Conservation (phyloP, 345 rosid species). For the Raphanus raphanistrum region DNA sequence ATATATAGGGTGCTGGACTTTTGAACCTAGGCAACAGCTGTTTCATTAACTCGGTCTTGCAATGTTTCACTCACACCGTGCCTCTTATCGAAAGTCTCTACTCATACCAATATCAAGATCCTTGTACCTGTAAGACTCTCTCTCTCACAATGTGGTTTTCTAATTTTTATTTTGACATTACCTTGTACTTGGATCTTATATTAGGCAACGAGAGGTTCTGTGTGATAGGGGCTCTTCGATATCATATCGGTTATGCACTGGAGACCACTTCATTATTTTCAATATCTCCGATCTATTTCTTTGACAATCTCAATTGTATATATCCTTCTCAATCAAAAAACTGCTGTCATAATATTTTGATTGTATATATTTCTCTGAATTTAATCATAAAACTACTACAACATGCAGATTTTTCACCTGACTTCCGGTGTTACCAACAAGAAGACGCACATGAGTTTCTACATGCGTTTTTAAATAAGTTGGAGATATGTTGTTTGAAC, state of each 20-base stretch:
- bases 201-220: constrained; percentile 52
- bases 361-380: neutral
- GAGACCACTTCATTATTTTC: constrained; percentile 43
- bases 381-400: constrained; percentile 47
- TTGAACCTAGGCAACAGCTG: constrained; percentile 80
- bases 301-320: constrained; percentile 62
- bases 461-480: constrained; percentile 67
- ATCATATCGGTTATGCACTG: constrained; percentile 57
- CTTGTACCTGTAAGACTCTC: constrained; percentile 50
- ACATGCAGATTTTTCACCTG: constrained; percentile 54
- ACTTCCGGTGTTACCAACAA: constrained; percentile 62
- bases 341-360: neutral
- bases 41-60: constrained; percentile 79
- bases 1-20: constrained; percentile 77
- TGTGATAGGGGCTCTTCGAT: constrained; percentile 48
- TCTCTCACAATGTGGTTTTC: constrained; percentile 5
- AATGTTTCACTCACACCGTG: constrained; percentile 88
- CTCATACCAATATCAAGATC: constrained; percentile 41
- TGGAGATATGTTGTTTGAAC: constrained; percentile 61
- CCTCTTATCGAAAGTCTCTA: constrained; percentile 62
- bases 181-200: neutral
- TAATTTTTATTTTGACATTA: neutral
- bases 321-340: constrained; percentile 45
- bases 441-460: constrained; percentile 94
- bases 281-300: constrained; percentile 50